Evolutionary conservation across 257 asterid genomes (phyloP), one percentile per base, ranked within the genome.

Genomic region (Penstemon newberryi): DNA sequence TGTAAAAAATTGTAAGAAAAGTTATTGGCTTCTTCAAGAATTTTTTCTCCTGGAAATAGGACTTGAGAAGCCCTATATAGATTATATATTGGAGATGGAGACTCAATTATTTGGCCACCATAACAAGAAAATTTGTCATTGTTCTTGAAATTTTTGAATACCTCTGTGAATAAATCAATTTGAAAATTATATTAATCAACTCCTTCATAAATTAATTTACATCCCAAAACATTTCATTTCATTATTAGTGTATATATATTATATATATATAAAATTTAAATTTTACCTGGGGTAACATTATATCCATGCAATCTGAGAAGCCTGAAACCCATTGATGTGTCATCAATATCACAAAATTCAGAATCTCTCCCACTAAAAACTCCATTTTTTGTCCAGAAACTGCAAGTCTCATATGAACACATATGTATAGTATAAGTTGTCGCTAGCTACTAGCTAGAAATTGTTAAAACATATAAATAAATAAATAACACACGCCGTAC

Each of bases 311-410:
- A 45, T 44, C 89, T 79, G 19, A 83, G 76, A 56, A 83, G 85
- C 75, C 88, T 77, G 44, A 85, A 70, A 5, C 81, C 87, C 87
- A 79, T 83, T 64, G 81, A 74, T 25, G 88, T 85, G 66, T 75
- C 83, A 65, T 85, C 89, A 6, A 83, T 44, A 37, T 85, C 91
- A 44, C 56, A 51, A 51, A 83, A 53, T 15, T 60, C 70, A 0
- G 84, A 72, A 37, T 83, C 73, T 51, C 86, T 70, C 42, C 72
- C 81, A 36, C 84, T 75, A 69, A 77, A 86, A 62, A 81, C 70
- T 69, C 89, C 89, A 52, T 71, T 69, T 4, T 70, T 66, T 0
- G 71, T 86, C 92, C 92, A 86, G 53, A 42, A 72, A 15, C 82
- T 86, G 73, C 4, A 47, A 18, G 54, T n/a, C 9, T 25, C 33